phyloP scores from a whole-genome alignment of 1,284 basidiomycete genomes.

The Marasmius sp. region DNA sequence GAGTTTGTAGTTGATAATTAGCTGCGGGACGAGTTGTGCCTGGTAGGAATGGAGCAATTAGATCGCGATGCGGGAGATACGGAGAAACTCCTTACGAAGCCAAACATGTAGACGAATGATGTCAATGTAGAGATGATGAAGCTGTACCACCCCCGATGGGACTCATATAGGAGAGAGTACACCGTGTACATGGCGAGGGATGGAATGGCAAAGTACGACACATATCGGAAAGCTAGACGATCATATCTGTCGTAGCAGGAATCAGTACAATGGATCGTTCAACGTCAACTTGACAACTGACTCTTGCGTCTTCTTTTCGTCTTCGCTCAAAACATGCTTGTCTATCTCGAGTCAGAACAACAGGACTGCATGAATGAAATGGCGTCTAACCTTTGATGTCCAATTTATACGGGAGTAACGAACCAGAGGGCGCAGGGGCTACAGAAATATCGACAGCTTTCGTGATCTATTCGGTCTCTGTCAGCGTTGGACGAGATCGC shows the following conservation, averaged over 20 bases:
- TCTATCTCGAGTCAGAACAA: slow-evolving; percentile 44
- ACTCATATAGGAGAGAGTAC: slow-evolving; percentile 88
- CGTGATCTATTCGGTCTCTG: slow-evolving; percentile 54
- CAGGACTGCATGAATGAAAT: slow-evolving; percentile 3
- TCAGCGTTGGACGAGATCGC: slow-evolving; percentile 11
- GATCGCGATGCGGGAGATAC: slow-evolving; percentile 13
- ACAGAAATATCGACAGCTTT: slow-evolving; percentile 87
- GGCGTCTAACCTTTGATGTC: slow-evolving; percentile 69
- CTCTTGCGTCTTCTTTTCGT: slow-evolving; percentile 98
- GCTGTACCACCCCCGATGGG: slow-evolving; percentile 93
- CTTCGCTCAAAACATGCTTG: slow-evolving; percentile 91
- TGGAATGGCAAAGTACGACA: slow-evolving; percentile 86
- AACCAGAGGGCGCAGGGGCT: slow-evolving; percentile 55
- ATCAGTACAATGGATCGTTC: slow-evolving; percentile 25
- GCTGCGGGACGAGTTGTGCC: slow-evolving; percentile 88
- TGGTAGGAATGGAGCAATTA: slow-evolving; percentile 29
- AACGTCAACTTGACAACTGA: slow-evolving; percentile 38
- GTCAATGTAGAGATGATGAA: slow-evolving; percentile 89
- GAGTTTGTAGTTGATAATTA: slow-evolving; percentile 96
- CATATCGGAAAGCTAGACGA: slow-evolving; percentile 86
- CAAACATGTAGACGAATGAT: slow-evolving; percentile 94
- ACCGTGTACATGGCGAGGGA: slow-evolving; percentile 83
- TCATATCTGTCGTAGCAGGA: slow-evolving; percentile 59
- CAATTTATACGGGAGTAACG: slow-evolving; percentile 76
- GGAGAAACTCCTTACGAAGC: slow-evolving; percentile 70